Evolutionary conservation across 805 yeast genomes (phyloP).

Genomic region (Ogataea nakhonphanomensis): DNA sequence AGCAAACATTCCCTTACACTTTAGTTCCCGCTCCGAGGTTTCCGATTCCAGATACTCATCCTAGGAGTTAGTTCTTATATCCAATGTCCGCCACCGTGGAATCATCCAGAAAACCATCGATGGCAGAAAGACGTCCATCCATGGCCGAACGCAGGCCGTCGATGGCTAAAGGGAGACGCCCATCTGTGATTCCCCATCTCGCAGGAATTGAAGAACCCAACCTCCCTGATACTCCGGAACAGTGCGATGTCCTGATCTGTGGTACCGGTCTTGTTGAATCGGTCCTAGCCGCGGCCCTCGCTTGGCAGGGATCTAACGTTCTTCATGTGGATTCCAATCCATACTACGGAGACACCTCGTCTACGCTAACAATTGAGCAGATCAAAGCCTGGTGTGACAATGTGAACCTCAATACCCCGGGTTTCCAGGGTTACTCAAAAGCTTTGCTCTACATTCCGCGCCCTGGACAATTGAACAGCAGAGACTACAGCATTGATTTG

Average conservation of each 20-base stretch:
- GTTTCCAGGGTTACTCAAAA: slow-evolving; percentile 40
- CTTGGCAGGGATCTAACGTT: slow-evolving; percentile 98
- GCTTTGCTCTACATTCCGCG: slow-evolving; percentile 81
- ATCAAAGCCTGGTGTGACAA: slow-evolving; percentile 75
- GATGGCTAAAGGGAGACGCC: slow-evolving; percentile 28
- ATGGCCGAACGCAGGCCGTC: slow-evolving; percentile 39
- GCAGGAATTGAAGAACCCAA: slow-evolving; percentile 77
- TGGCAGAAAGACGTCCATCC: slow-evolving; percentile 67
- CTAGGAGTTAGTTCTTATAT: slow-evolving; percentile 1
- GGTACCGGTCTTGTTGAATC: slow-evolving; percentile 93
- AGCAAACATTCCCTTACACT: neutral
- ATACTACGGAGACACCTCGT: slow-evolving; percentile 85
- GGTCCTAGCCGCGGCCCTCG: slow-evolving; percentile 85
- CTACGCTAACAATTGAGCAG: slow-evolving; percentile 86
- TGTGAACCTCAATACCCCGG: slow-evolving; percentile 47
- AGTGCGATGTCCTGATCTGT: slow-evolving; percentile 83
- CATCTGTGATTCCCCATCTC: slow-evolving; percentile 57
- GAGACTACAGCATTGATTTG: slow-evolving; percentile 83
- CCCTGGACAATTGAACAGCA: slow-evolving; percentile 52
- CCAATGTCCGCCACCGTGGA: slow-evolving; percentile 23
- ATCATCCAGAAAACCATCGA: slow-evolving; percentile 49
- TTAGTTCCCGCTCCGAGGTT: neutral
- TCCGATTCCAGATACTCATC: neutral
- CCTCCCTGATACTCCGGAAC: slow-evolving; percentile 57
- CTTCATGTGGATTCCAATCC: slow-evolving; percentile 82